These are phyloP conservation scores for Pisolithus marmoratus DNA, from an alignment of 768 basidiomycete species.

Conservation along the genomic window DNA sequence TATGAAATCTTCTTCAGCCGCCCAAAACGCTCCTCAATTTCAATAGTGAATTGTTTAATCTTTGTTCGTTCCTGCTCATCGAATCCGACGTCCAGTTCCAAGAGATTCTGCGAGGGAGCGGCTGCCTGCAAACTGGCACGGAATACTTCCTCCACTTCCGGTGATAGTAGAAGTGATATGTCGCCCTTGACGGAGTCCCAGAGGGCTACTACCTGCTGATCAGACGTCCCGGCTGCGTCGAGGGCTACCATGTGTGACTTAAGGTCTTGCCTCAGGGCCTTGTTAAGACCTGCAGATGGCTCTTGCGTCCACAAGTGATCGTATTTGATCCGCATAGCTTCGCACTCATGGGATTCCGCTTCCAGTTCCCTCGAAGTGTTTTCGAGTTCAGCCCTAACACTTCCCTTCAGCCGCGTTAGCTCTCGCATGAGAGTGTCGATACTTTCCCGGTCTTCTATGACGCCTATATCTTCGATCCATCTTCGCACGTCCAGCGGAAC, in stretches of 20 bases:
- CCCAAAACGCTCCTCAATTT: slow-evolving; percentile 75
- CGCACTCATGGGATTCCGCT: slow-evolving; percentile 80
- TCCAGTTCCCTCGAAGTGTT: slow-evolving; percentile 64
- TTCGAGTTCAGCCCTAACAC: slow-evolving; percentile 58
- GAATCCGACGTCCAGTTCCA: slow-evolving; percentile 72
- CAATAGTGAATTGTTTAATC: slow-evolving; percentile 59
- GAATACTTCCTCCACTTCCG: slow-evolving; percentile 60
- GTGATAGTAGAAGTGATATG: slow-evolving; percentile 54
- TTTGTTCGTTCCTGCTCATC: slow-evolving; percentile 65
- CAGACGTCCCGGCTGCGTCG: slow-evolving; percentile 72
- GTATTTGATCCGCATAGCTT: slow-evolving; percentile 82
- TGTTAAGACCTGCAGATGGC: slow-evolving; percentile 71
- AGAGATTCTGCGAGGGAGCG: slow-evolving; percentile 39
- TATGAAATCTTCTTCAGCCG: slow-evolving; percentile 76
- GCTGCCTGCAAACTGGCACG: slow-evolving; percentile 41
- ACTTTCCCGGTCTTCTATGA: slow-evolving; percentile 62
- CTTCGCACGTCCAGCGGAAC: slow-evolving; percentile 65
- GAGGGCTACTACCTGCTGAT: slow-evolving; percentile 64
- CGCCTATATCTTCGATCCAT: slow-evolving; percentile 68
- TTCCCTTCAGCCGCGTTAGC: slow-evolving; percentile 52
- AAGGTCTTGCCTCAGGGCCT: slow-evolving; percentile 68
- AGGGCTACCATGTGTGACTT: slow-evolving; percentile 68
- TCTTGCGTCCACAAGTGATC: slow-evolving; percentile 83
- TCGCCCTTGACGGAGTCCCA: slow-evolving; percentile 71
- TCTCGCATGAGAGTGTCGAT: slow-evolving; percentile 60